A percentile compares a stretch with the other conserved stretches of the same genome.
Evolutionary conservation across 768 basidiomycete genomes (phyloP).

Genomic region (Lactarius sp.): DNA sequence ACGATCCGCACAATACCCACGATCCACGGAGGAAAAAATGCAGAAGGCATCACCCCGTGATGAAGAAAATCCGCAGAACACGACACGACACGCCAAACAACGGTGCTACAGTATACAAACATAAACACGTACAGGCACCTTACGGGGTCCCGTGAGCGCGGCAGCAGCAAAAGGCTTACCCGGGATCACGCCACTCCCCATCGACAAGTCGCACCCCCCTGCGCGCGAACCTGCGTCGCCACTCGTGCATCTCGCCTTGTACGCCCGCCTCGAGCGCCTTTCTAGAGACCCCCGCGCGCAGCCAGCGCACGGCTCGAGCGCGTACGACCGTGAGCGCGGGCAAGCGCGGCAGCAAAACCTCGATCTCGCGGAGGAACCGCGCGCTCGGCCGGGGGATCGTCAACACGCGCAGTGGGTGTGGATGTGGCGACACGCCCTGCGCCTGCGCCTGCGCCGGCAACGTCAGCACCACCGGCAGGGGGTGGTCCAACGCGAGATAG

Average conservation of each 20-base stretch:
- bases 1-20: background rate
- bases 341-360: constrained; percentile 49
- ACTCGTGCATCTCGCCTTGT: constrained; percentile 75
- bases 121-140: no score
- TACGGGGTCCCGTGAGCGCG: no score
- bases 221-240: constrained; percentile 57
- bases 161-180: constrained; percentile 1
- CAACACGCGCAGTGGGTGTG: constrained; percentile 52
- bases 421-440: constrained; percentile 5
- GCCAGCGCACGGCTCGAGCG: constrained; percentile 66
- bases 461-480: constrained; percentile 48
- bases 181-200: constrained; percentile 55
- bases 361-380: constrained; percentile 54
- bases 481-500: constrained; percentile 70
- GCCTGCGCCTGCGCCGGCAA: constrained; percentile 28
- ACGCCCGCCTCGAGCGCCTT: constrained; percentile 69
- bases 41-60: background rate
- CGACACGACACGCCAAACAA: no score
- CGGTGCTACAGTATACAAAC: no score
- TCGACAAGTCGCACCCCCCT: constrained; percentile 62
- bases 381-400: constrained; percentile 70
- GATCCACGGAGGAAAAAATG: background rate
- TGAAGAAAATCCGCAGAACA: no score
- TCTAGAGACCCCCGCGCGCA: constrained; percentile 58
- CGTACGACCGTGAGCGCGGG: constrained; percentile 55